A percentile compares a stretch with the other conserved stretches of the same genome.
Evolutionary conservation across 495 filamentous ascomycete genomes (phyloP).

Genomic region (Chlorociboria aeruginascens): DNA sequence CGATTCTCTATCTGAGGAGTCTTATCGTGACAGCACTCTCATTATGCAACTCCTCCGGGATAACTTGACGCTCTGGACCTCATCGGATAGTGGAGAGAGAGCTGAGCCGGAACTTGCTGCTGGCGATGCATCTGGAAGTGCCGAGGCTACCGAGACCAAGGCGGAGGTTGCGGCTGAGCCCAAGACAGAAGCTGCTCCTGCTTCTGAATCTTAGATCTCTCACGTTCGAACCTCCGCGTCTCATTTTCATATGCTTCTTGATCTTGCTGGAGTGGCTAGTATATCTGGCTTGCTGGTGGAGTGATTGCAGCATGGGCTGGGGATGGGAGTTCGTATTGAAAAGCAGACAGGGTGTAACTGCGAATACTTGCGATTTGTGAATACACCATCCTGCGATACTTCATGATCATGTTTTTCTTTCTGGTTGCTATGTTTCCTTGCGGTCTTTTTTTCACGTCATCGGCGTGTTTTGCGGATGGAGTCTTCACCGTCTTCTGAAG

Average conservation of each 20-base stretch:
- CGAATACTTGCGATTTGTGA: constrained; percentile 18
- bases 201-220: constrained; percentile 24
- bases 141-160: constrained; percentile 39
- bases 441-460: constrained; percentile 16
- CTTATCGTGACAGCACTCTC: constrained; percentile 98
- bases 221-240: constrained; percentile 19
- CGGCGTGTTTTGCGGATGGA: constrained; percentile 15
- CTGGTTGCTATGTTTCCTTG: constrained; percentile 18
- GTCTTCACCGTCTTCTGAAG: constrained; percentile 17
- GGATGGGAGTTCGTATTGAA: constrained; percentile 24
- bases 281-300: constrained; percentile 20
- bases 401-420: constrained; percentile 24
- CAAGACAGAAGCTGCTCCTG: constrained; percentile 22
- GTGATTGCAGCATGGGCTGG: constrained; percentile 20
- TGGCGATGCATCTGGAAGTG: constrained; percentile 49
- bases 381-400: constrained; percentile 23
- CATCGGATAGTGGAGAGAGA: constrained; percentile 73
- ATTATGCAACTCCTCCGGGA: constrained; percentile 99
- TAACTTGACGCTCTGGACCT: constrained; percentile 99
- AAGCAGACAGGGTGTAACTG: constrained; percentile 20
- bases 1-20: constrained; percentile 96
- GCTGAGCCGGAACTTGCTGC: constrained; percentile 49
- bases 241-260: constrained; percentile 22
- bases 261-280: constrained; percentile 20
- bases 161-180: constrained; percentile 33